A percentile compares a stretch with the other conserved stretches of the same genome.
Conservation (phyloP, 1,284 basidiomycete genomes). For the Ceratobasidium sp. region DNA sequence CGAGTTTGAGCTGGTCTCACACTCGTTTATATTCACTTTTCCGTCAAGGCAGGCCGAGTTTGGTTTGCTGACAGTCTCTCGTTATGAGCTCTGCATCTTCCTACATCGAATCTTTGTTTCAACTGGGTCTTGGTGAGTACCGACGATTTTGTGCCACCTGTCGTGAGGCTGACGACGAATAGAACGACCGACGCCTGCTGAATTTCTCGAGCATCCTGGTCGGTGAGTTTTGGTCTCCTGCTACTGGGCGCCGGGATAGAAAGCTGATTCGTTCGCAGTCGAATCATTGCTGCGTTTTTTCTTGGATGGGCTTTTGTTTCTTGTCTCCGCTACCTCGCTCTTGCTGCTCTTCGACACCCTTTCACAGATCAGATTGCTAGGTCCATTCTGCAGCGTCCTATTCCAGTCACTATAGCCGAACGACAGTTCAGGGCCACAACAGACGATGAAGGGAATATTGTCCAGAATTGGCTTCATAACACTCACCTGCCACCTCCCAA, state of each 20-base stretch:
- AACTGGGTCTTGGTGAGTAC: slow-evolving; percentile 25
- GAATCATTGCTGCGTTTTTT: slow-evolving; percentile 57
- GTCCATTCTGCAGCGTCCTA: slow-evolving; percentile 40
- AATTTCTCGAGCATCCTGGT: slow-evolving; percentile 48
- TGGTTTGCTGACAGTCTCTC: background rate
- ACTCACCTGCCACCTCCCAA: slow-evolving; percentile 12
- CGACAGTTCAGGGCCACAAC: slow-evolving; percentile 18
- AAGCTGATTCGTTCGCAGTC: slow-evolving; percentile 49
- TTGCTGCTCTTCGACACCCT: slow-evolving; percentile 14
- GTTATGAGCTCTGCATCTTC: slow-evolving; percentile 3
- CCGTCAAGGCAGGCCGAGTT: slow-evolving; percentile 21
- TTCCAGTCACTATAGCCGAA: slow-evolving; percentile 38
- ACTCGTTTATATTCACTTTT: slow-evolving; percentile 16
- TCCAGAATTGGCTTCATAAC: slow-evolving; percentile 44
- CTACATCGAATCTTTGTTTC: slow-evolving; percentile 8
- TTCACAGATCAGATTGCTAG: slow-evolving; percentile 47
- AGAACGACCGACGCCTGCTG: slow-evolving; percentile 43
- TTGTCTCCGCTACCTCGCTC: slow-evolving; percentile 52
- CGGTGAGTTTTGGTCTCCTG: slow-evolving; percentile 46
- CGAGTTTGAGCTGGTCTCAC: slow-evolving; percentile 37
- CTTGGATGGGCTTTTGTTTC: slow-evolving; percentile 60
- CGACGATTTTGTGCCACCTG: background rate
- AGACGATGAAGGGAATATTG: slow-evolving; percentile 18
- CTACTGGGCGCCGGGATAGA: slow-evolving; percentile 9
- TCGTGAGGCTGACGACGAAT: background rate